Evolutionary conservation across 2,329 filamentous ascomycete species (phyloP), one percentile per base, ranked within the genome.

Genomic region (Nothomitra cinnamomea): DNA sequence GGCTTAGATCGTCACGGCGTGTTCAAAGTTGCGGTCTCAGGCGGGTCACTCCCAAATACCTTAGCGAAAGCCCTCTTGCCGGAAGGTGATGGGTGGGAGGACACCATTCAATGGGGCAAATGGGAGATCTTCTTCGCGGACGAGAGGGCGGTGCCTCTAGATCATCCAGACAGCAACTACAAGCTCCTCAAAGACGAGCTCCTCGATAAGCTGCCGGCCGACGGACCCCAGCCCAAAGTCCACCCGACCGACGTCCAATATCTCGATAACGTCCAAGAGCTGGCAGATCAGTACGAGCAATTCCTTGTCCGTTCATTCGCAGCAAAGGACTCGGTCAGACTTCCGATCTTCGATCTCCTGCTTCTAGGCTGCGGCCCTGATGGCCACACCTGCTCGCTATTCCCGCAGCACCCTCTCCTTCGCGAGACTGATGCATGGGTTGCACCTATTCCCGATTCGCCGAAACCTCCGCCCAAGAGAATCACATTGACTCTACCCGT

Each of bases 71-170:
- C 88, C 8, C 79, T 96, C 10, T 79, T 96, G 24, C 64, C 78
- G 19, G 61, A 70, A 63, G 59, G 69, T 70, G 67, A 72, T 56
- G 72, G 69, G 50, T 67, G 65, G 38, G 60, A 64, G 36, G 70
- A 82, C 54, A 75, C 72, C 2, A 70, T 89, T 60, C 74, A 84
- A 62, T 95, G 94, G 69, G 73, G 76, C 65, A 87, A 86, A 68
- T 98, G 92, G 92, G 86, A 96, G 64, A 87, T 98, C 64, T 98
- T 96, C 76, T 96, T 95, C 69, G 90, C 90, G 64, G 92, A 98
- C 66, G 92, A 98, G 75, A 86, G 92, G 64, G 87, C 87, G 61
- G 92, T 96, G 53, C 85, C 92, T 21, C 82, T 95, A 60, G 82
- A 92, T 67, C 84, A 96, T 70, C 77, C 80, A 59, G 90, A 98